These are phyloP conservation scores for Oryza rufipogon DNA, from an alignment of 176 grass and related monocot genomes.

Conservation along the genomic window DNA sequence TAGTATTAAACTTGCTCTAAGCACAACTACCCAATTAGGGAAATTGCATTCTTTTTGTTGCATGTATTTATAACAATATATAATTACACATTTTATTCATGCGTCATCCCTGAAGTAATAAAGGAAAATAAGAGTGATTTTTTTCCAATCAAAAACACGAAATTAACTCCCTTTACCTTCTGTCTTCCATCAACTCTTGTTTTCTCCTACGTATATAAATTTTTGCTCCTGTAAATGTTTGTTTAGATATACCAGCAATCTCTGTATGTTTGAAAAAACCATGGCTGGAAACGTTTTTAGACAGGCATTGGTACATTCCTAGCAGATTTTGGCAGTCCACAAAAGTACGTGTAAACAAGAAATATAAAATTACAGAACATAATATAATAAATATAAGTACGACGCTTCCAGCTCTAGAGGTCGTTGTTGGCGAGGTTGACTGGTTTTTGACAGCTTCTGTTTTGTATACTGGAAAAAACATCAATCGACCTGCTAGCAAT, in stretches of 20 bases:
- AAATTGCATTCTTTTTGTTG: too few relatives aligned
- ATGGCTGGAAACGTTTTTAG: neutral
- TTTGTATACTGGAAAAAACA: neutral
- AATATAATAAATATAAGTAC: too few relatives aligned
- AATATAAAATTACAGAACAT: too few relatives aligned
- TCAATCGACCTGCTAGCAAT: neutral
- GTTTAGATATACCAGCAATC: too few relatives aligned
- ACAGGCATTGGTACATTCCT: neutral
- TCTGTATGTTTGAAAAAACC: neutral
- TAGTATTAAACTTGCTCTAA: too few relatives aligned
- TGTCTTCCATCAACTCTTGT: neutral
- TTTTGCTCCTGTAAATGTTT: neutral
- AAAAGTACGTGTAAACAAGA: too few relatives aligned
- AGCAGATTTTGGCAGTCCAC: neutral
- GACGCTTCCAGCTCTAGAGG: neutral
- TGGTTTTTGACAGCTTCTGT: neutral
- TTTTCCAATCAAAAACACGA: neutral
- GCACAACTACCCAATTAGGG: neutral
- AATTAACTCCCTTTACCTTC: neutral
- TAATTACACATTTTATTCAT: too few relatives aligned
- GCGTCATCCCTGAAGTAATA: too few relatives aligned
- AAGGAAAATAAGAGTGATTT: too few relatives aligned
- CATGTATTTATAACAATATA: neutral
- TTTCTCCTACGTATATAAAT: too few relatives aligned
- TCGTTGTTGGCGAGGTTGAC: neutral